These are phyloP conservation scores for Penicilliopsis zonata DNA, from an alignment of 495 filamentous ascomycete genomes.

Conservation along the genomic window DNA sequence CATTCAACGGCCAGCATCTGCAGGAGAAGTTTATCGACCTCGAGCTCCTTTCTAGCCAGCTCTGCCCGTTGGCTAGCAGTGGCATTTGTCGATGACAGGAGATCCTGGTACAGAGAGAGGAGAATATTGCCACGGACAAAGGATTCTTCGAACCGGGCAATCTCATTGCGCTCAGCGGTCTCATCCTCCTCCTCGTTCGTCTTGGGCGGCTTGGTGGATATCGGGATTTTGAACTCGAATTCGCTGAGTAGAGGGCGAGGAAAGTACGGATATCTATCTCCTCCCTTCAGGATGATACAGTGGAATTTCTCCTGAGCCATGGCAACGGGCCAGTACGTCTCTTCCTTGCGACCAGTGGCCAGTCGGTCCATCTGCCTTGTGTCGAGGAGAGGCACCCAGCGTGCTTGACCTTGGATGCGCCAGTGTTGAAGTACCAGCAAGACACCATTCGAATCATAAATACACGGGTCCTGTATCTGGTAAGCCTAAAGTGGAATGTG, in stretches of 20 bases:
- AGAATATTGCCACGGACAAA: constrained; percentile 66
- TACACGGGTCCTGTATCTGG: constrained; percentile 63
- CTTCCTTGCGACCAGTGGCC: constrained; percentile 69
- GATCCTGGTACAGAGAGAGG: constrained; percentile 59
- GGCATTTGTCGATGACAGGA: constrained; percentile 47
- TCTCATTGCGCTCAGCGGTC: constrained; percentile 22
- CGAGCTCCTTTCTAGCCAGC: constrained; percentile 57
- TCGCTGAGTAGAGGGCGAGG: constrained; percentile 84
- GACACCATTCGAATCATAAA: constrained; percentile 85
- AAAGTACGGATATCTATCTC: constrained; percentile 88
- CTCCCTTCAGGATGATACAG: constrained; percentile 96
- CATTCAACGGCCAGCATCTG: constrained; percentile 88
- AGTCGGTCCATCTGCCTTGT: constrained; percentile 74
- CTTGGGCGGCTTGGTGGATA: constrained; percentile 40
- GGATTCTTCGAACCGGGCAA: constrained; percentile 52
- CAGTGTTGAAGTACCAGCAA: constrained; percentile 82
- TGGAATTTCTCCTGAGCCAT: constrained; percentile 89
- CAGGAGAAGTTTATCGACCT: constrained; percentile 76
- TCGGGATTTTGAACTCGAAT: constrained; percentile 82
- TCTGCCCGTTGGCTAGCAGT: constrained; percentile 50
- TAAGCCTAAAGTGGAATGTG: constrained; percentile 1
- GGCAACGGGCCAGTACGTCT: constrained; percentile 91
- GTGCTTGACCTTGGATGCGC: constrained; percentile 71
- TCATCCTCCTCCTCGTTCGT: constrained; percentile 25
- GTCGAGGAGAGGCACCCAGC: constrained; percentile 86